These are phyloP conservation scores for Monoraphidium neglectum DNA, from an alignment of 139 green algal species.

Conservation along the genomic window DNA sequence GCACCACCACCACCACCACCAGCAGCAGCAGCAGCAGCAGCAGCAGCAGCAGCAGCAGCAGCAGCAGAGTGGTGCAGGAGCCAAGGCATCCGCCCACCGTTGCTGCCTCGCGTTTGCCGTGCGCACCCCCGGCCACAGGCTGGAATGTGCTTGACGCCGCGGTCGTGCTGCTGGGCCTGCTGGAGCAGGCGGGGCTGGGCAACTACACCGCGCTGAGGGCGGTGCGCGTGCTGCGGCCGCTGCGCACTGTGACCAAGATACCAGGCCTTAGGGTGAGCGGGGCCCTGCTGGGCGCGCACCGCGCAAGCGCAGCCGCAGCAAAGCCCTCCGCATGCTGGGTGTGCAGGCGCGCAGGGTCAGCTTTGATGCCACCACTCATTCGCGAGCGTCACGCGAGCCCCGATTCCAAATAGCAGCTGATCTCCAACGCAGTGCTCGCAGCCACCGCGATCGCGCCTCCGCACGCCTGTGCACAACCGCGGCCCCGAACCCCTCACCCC, in stretches of 20 bases:
- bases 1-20: background rate
- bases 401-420: no score
- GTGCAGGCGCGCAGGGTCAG: no score
- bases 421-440: no score
- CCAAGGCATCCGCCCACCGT: background rate
- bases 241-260: slow-evolving; percentile 67
- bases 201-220: slow-evolving; percentile 63
- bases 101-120: background rate
- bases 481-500: no score
- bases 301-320: no score
- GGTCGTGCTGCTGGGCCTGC: slow-evolving; percentile 35
- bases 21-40: background rate
- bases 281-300: no score
- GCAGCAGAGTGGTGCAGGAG: background rate
- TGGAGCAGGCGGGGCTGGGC: slow-evolving; percentile 33
- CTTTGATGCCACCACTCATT: no score
- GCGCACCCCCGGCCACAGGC: slow-evolving; percentile 30
- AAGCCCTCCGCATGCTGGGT: no score
- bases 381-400: no score
- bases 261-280: slow-evolving; percentile 44
- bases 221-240: slow-evolving; percentile 70
- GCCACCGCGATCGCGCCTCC: no score
- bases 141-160: slow-evolving; percentile 51
- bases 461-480: no score
- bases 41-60: slow-evolving; percentile 1